phyloP scores from a whole-genome alignment of 139 green algal species.

The Trebouxia sp. region DNA sequence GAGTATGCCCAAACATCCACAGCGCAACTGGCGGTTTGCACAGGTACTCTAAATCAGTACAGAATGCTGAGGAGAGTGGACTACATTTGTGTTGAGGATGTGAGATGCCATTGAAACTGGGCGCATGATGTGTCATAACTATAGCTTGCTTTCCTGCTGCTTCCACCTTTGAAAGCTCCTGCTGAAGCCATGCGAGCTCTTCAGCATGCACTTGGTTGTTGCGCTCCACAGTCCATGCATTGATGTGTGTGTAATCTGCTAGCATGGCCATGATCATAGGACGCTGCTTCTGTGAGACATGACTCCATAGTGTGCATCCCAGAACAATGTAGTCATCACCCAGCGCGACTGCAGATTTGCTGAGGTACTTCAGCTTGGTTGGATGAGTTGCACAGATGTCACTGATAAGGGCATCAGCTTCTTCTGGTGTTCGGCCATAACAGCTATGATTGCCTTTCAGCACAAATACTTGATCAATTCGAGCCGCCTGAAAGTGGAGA shows the following conservation, averaged over 20 bases:
- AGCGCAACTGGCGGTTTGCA: not conserved
- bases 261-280: not conserved
- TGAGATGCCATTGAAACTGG: not conserved
- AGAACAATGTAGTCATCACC: not conserved
- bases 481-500: not conserved
- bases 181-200: not conserved
- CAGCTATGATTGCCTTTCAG: conserved; percentile 14
- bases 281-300: not conserved
- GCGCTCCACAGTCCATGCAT: not conserved
- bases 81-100: not conserved
- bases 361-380: not conserved
- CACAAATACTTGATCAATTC: not conserved
- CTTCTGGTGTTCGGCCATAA: not conserved
- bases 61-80: not conserved
- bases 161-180: not conserved
- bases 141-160: not conserved
- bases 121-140: conserved; percentile 13
- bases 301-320: conserved; percentile 1
- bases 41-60: not conserved
- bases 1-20: conserved; percentile 15
- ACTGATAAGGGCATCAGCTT: not conserved
- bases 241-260: not conserved
- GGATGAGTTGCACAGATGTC: not conserved
- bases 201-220: not conserved
- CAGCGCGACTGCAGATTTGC: not conserved